Evolutionary conservation across 179 eudicot genomes (phyloP), one percentile per base, ranked within the genome.

Genomic region (Spinacia oleracea): DNA sequence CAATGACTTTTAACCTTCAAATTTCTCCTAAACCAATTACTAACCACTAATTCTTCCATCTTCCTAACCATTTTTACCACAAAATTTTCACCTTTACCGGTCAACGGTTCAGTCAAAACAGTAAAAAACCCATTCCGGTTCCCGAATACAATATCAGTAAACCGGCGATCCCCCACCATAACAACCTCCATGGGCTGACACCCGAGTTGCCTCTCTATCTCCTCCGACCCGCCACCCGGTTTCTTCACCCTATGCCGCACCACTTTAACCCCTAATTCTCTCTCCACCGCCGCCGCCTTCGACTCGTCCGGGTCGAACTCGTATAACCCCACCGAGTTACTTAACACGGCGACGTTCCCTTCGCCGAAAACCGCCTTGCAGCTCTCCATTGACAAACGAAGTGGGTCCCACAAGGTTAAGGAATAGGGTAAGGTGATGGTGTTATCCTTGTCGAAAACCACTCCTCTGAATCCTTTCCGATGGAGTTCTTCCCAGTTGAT

Each of bases 161-260:
- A 81, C 62, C 79, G 56, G 11, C 83, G 78, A 50, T 81, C 83
- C 20, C 83, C 83, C 1, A 81, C 79, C 80, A 81, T 81, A 5
- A 81, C 83, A 1, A 81, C 64, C 76, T 81, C 83, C 0, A 14
- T n/a, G 1, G 76, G 18, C 59, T 10, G 23, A 40, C 76, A 81
- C 58, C 76, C 79, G 3, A 81, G 40, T 21, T 70, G 72, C 20
- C 40, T 62, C 66, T 76, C 80, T 9, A 81, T 29, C 21, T 81
- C 83, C 35, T 70, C 80, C 5, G 79, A 64, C 5, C 56, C 35
- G 9, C 83, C 83, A 1, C 72, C 83, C 2, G 83, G 83, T 32
- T 81, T 81, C 35, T 81, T 81, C 72, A 75, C 76, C 72, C 9
- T 60, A 46, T 81, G 80, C 14, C 80, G 38, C 6, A 81, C 76